Base-by-base conservation (phyloP, 257 asterid species). In the Pogostemon cablin region DNA sequence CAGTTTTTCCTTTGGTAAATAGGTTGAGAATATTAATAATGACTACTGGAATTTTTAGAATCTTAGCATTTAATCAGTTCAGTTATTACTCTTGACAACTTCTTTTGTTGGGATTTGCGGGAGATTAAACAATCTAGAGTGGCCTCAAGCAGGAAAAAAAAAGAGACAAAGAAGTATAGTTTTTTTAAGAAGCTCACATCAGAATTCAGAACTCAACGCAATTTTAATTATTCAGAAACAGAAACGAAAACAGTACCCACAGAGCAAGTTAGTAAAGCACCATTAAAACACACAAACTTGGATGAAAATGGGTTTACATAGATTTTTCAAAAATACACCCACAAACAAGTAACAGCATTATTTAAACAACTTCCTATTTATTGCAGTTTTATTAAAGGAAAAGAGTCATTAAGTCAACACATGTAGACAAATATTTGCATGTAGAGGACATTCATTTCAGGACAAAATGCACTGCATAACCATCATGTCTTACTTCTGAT, bases 361-460 rank as follows among this genome's bases (percentile, higher is more conserved):
- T 57, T 41, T 3, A 54, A 54, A 41, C 34, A 70, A 52, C 56
- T 65, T 32, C 47, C 15, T 48, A 32, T 25, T 25, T 25, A 25
- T 0, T 25, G 32, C 1, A 25, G 32, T 25, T 1, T 25, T 25
- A 25, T 25, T 25, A 38, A 62, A 40, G 50, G 46, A 44, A 42
- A 37, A n/a, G 32, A 25, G 65, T 41, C 49, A 75, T 40, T 53
- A 79, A 52, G 57, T 38, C 12, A 58, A 59, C 44, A 47, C 35
- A 70, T 52, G 48, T 50, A 64, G 44, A 52, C 35, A 69, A 37
- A 69, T 64, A 75, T 43, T 25, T 53, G 67, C 74, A 71, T 39
- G 12, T 53, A 56, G 32, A 37, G 4, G 20, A 32, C 52, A 43
- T 75, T 59, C 17, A 54, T 38, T 62, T 72, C 32, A 9, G 34